phyloP scores from a whole-genome alignment of 108 stramenopile species.

The Pseudonitzschia multistriata region DNA sequence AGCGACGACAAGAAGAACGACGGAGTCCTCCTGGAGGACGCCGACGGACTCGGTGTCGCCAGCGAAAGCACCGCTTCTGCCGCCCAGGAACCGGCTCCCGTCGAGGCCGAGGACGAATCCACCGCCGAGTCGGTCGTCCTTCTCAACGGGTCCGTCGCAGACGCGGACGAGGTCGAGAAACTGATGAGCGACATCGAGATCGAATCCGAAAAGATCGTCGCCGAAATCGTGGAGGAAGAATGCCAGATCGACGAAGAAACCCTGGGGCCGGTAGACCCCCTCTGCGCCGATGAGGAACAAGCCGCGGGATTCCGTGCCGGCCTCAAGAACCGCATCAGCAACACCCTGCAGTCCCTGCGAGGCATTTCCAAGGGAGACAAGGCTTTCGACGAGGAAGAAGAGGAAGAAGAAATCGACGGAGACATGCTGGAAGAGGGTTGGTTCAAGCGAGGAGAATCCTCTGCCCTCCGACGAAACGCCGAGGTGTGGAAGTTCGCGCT shows the following conservation, averaged over 20 bases:
- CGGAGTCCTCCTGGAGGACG: slow-evolving; percentile 21
- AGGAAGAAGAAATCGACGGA: slow-evolving; percentile 46
- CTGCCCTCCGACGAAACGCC: slow-evolving; percentile 67
- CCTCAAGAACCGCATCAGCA: slow-evolving; percentile 53
- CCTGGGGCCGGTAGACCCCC: slow-evolving; percentile 52
- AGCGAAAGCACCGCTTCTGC: neutral
- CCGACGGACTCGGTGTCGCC: slow-evolving; percentile 28
- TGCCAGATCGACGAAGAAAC: slow-evolving; percentile 59
- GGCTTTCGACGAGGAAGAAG: neutral
- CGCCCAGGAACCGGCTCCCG: neutral
- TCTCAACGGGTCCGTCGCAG: slow-evolving; percentile 5
- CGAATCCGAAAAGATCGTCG: slow-evolving; percentile 53
- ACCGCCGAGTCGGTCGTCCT: neutral
- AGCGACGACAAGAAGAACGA: neutral
- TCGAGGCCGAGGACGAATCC: neutral
- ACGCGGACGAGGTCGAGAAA: slow-evolving; percentile 22
- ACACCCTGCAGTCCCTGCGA: slow-evolving; percentile 53
- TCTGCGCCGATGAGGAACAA: slow-evolving; percentile 66
- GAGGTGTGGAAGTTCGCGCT: slow-evolving; percentile 91
- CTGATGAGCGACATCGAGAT: slow-evolving; percentile 43
- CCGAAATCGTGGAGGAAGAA: slow-evolving; percentile 64
- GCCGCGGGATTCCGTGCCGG: slow-evolving; percentile 44
- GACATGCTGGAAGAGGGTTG: slow-evolving; percentile 80
- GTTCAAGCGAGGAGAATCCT: slow-evolving; percentile 62
- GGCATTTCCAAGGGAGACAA: slow-evolving; percentile 34